phyloP scores from a whole-genome alignment of 805 yeast species.

The Metschnikowia lunata region DNA sequence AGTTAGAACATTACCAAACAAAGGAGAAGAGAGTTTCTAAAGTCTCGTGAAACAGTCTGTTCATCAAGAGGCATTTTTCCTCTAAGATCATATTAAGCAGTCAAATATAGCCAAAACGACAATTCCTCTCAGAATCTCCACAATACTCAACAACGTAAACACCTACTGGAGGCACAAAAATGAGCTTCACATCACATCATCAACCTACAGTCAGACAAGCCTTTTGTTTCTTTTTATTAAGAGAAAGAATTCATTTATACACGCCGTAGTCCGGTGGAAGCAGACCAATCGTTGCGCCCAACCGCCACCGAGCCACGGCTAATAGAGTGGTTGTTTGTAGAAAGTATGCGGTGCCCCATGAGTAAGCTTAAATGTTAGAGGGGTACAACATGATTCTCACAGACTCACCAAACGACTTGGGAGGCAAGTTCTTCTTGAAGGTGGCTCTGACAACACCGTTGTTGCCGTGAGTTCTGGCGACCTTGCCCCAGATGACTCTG shows the following conservation, averaged over 20 bases:
- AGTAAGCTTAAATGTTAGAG: slow-evolving; percentile 82
- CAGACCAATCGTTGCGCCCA: background rate
- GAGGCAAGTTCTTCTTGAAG: slow-evolving; percentile 98
- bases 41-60: no score
- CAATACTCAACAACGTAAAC: no score
- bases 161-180: no score
- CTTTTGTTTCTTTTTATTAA: slow-evolving; percentile 9
- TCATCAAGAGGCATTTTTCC: no score
- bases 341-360: slow-evolving; percentile 2
- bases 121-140: no score
- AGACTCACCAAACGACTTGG: slow-evolving; percentile 99
- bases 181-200: no score
- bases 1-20: no score
- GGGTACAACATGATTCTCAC: slow-evolving; percentile 99
- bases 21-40: no score
- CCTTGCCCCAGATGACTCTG: slow-evolving; percentile 99
- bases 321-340: slow-evolving; percentile 11
- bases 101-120: no score
- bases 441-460: slow-evolving; percentile 97
- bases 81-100: no score
- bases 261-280: slow-evolving; percentile 12
- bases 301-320: slow-evolving; percentile 8
- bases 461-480: slow-evolving; percentile 98
- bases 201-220: no score
- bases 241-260: slow-evolving; percentile 19